Conservation (phyloP, 73 alveolate species). For the Paramecium caudatum region DNA sequence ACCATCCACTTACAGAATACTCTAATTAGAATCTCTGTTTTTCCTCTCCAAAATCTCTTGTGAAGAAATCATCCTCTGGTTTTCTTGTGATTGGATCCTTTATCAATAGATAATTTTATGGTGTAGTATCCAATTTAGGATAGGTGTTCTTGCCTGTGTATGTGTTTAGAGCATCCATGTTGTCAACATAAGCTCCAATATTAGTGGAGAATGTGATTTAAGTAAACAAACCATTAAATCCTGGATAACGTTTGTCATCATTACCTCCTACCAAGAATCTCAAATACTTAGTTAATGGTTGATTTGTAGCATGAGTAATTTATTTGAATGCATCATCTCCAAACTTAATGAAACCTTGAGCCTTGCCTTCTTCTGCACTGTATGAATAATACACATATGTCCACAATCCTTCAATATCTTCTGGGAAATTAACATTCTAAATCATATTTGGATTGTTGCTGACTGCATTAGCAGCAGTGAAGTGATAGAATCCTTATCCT, state of each 20-base stretch:
- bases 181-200: conserved; percentile 15
- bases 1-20: conserved; percentile 61
- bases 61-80: conserved; percentile 15
- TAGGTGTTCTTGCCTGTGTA: background rate
- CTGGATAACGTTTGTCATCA: conserved; percentile 59
- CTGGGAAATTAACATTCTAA: conserved; percentile 57
- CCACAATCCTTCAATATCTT: conserved; percentile 68
- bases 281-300: conserved; percentile 39
- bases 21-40: conserved; percentile 29
- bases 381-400: conserved; percentile 52
- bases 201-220: conserved; percentile 25
- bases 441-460: conserved; percentile 60
- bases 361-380: conserved; percentile 31
- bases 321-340: conserved; percentile 15
- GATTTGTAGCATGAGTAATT: conserved; percentile 4
- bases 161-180: background rate
- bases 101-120: conserved; percentile 7
- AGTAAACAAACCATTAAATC: conserved; percentile 58
- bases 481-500: conserved; percentile 72
- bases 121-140: conserved; percentile 32
- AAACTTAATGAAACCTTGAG: conserved; percentile 42
- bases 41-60: conserved; percentile 7
- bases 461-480: conserved; percentile 18
- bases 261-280: conserved; percentile 60
- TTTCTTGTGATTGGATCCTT: conserved; percentile 29